Evolutionary conservation across 2,329 filamentous ascomycete species (phyloP).

Genomic region (Diaporthe vaccinii): DNA sequence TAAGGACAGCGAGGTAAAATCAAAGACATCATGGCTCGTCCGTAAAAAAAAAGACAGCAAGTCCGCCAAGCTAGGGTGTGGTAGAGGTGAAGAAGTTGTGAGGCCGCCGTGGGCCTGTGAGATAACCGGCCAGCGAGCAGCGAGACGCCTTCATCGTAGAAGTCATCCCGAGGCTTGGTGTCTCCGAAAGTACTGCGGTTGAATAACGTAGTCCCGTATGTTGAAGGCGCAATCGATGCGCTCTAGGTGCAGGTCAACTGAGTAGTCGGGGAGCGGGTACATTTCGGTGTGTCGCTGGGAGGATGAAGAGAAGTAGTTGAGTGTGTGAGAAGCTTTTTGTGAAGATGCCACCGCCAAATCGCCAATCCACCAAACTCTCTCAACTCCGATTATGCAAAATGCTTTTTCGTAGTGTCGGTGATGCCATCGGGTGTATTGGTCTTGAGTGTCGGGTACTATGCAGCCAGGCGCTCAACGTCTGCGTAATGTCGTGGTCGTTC

Average conservation of each 20-base stretch:
- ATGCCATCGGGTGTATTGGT: conserved; percentile 8
- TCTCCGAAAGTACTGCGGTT: neutral
- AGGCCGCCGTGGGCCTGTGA: neutral
- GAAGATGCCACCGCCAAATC: conserved; percentile 25
- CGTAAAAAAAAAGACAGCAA: conserved; percentile 25
- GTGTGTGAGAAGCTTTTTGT: conserved; percentile 13
- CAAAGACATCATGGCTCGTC: conserved; percentile 28
- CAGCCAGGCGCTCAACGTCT: conserved; percentile 39
- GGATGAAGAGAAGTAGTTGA: conserved; percentile 13
- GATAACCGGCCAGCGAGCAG: neutral
- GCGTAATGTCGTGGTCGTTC: conserved; percentile 5
- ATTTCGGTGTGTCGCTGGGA: conserved; percentile 7
- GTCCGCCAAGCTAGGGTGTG: conserved; percentile 22
- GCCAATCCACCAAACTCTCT: conserved; percentile 39
- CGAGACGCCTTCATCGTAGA: neutral
- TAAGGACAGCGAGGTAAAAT: conserved; percentile 11
- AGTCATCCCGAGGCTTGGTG: neutral
- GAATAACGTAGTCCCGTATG: neutral
- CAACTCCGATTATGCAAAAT: conserved; percentile 39
- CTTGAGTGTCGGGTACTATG: conserved; percentile 33
- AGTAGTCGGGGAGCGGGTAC: neutral
- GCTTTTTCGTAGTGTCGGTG: conserved; percentile 19
- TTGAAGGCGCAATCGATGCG: conserved; percentile 27
- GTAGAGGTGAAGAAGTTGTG: conserved; percentile 14
- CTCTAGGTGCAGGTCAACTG: conserved; percentile 4